Percentiles rank a stretch among this genome's conserved stretches.
Evolutionary conservation across 352 stramenopile genomes (phyloP).

Genomic region (Phytophthora europaea): DNA sequence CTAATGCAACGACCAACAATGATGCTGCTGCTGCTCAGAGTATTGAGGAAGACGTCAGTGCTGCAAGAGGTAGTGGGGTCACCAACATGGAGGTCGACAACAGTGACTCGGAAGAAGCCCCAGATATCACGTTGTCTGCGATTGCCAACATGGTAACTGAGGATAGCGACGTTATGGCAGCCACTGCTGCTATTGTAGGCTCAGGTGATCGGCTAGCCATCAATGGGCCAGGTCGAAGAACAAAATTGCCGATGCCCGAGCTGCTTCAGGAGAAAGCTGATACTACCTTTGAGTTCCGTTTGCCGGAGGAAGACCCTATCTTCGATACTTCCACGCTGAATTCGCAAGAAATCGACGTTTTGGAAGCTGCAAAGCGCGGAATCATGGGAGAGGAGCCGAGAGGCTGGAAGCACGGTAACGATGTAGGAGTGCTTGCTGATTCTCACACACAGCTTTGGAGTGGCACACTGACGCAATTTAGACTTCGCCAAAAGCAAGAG

Average conservation of each 20-base stretch:
- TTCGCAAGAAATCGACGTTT: conserved; percentile 51
- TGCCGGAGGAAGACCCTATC: conserved; percentile 68
- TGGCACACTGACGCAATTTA: conserved; percentile 78
- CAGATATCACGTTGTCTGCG: conserved; percentile 81
- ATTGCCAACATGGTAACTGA: conserved; percentile 91
- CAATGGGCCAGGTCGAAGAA: conserved; percentile 45
- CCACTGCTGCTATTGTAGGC: conserved; percentile 52
- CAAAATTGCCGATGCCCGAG: conserved; percentile 40
- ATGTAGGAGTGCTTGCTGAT: conserved; percentile 81
- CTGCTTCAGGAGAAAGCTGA: conserved; percentile 45
- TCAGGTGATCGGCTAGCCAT: conserved; percentile 50
- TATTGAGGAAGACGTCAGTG: conserved; percentile 37
- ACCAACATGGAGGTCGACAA: conserved; percentile 89
- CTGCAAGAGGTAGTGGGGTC: conserved; percentile 32
- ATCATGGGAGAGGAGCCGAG: conserved; percentile 71
- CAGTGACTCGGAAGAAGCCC: conserved; percentile 80
- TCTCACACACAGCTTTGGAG: conserved; percentile 79
- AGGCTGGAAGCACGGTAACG: conserved; percentile 78
- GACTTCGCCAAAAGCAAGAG: conserved; percentile 55
- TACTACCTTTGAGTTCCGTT: conserved; percentile 69
- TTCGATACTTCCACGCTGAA: conserved; percentile 76
- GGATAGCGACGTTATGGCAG: conserved; percentile 77
- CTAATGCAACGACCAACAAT: conserved; percentile 15
- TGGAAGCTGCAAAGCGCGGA: conserved; percentile 76
- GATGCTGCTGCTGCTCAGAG: conserved; percentile 34